These are phyloP conservation scores for Talaromyces nanjingensis DNA, from an alignment of 495 filamentous ascomycete species.

Conservation along the genomic window DNA sequence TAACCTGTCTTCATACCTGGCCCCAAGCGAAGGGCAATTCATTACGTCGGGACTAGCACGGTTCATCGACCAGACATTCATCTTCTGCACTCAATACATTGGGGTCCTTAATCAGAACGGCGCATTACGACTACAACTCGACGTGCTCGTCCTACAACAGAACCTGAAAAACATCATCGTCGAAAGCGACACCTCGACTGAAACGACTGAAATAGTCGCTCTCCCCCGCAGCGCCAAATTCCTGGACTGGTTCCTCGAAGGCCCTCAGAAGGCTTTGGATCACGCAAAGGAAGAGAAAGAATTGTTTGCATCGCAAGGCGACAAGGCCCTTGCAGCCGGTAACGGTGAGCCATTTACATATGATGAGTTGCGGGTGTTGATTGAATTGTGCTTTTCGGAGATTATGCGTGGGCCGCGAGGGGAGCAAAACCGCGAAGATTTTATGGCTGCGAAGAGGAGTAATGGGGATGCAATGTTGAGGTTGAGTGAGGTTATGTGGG, in stretches of 20 bases:
- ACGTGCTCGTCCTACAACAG: slow-evolving; percentile 90
- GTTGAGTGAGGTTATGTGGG: slow-evolving; percentile 78
- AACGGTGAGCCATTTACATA: slow-evolving; percentile 56
- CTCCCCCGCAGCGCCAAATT: slow-evolving; percentile 67
- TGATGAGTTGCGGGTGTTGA: slow-evolving; percentile 74
- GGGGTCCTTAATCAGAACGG: slow-evolving; percentile 69
- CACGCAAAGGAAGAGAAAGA: slow-evolving; percentile 53
- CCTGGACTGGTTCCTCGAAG: slow-evolving; percentile 72
- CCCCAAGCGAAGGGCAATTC: slow-evolving; percentile 53
- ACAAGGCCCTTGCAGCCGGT: slow-evolving; percentile 29
- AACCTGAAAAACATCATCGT: slow-evolving; percentile 82
- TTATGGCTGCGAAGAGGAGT: slow-evolving; percentile 62
- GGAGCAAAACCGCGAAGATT: slow-evolving; percentile 65
- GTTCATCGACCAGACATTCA: slow-evolving; percentile 63
- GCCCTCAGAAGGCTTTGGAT: slow-evolving; percentile 61
- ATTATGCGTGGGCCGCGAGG: slow-evolving; percentile 47
- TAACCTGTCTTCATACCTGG: slow-evolving; percentile 62
- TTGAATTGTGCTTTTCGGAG: slow-evolving; percentile 85
- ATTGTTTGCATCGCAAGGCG: slow-evolving; percentile 27
- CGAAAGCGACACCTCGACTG: slow-evolving; percentile 8
- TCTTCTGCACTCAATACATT: slow-evolving; percentile 56
- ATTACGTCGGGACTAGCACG: slow-evolving; percentile 64
- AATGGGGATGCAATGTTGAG: slow-evolving; percentile 68
- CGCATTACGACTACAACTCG: slow-evolving; percentile 74
- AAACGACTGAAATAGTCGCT: slow-evolving; percentile 45